Base-by-base conservation (phyloP, 805 yeast genomes). In the Candida gorgasii region DNA sequence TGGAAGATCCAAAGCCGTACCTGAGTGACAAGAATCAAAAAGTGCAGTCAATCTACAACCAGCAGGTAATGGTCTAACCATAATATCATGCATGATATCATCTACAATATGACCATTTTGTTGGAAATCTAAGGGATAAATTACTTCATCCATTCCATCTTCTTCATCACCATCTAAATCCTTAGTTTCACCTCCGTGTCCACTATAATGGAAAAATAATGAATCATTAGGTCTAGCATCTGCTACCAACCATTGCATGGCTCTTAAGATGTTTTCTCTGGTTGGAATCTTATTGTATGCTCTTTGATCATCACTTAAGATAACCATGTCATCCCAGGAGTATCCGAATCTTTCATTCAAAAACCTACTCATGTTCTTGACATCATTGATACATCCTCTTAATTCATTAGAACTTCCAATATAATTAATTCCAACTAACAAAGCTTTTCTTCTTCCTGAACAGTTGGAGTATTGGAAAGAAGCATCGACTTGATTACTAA, bases 401-500 rank as follows among this genome's bases (percentile, higher is more conserved):
- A 66, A 57, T 39, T 56, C 63, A 50, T 59, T 63, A 20, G 46
- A 47, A 29, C 57, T 42, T 15, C 67, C 65, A 36, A 59, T 47
- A 46, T 66, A 66, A 52, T 66, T 66, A 52, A 63, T 57, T 1
- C 72, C 72, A 11, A 66, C 52, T 18, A 66, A 49, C n/a, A 66
- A 45, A 11, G 72, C 72, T 48, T 65, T 66, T 49, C 58, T 64
- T 39, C 57, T 50, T 4, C 72, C 72, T 2, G 51, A 42, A 57
- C 72, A 66, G 52, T 63, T 62, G 40, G 72, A 66, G 50, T 66
- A 66, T 48, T 59, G 67, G 52, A 57, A 69, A 4, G 71, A 62
- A 57, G 63, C 59, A 44, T 56, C 55, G 34, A 63, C 47, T 46
- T 65, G 62, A 40, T 59, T 63, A 11, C 67, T 67, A 39, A 69